phyloP scores from a whole-genome alignment of 306 rosid genomes.

The Quercus gilva region DNA sequence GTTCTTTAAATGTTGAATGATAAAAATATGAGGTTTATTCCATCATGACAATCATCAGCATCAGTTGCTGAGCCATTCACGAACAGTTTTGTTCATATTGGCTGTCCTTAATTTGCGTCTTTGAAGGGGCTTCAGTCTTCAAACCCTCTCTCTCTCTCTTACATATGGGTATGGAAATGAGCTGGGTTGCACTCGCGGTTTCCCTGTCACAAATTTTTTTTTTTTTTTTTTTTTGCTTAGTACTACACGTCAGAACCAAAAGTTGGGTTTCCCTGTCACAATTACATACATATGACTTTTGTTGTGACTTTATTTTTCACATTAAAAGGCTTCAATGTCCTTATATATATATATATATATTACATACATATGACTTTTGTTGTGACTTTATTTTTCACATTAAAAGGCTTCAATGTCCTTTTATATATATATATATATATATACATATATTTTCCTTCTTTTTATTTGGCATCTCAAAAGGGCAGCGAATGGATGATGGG shows the following conservation, averaged over 20 bases:
- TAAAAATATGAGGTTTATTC: conserved; percentile 21
- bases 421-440: background rate
- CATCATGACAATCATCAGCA: conserved; percentile 34
- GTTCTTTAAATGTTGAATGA: conserved; percentile 17
- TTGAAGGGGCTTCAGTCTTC: conserved; percentile 20
- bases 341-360: background rate
- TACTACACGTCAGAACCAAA: too few species aligned
- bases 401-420: background rate
- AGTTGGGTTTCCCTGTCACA: conserved; percentile 21
- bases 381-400: conserved; percentile 1
- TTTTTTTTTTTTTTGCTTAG: too few species aligned
- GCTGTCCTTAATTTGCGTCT: conserved; percentile 59
- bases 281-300: conserved; percentile 18
- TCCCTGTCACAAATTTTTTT: conserved; percentile 22
- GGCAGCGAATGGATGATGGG: background rate
- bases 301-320: background rate
- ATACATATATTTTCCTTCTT: too few species aligned
- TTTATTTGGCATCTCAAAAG: conserved; percentile 20
- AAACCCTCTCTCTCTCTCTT: background rate
- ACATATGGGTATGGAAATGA: too few species aligned
- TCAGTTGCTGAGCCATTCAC: conserved; percentile 25
- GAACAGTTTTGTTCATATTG: conserved; percentile 28
- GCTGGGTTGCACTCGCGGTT: too few species aligned
- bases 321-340: background rate
- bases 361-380: conserved; percentile 11